Conservation (phyloP, 2,329 filamentous ascomycete genomes). For the Fusarium sororula region DNA sequence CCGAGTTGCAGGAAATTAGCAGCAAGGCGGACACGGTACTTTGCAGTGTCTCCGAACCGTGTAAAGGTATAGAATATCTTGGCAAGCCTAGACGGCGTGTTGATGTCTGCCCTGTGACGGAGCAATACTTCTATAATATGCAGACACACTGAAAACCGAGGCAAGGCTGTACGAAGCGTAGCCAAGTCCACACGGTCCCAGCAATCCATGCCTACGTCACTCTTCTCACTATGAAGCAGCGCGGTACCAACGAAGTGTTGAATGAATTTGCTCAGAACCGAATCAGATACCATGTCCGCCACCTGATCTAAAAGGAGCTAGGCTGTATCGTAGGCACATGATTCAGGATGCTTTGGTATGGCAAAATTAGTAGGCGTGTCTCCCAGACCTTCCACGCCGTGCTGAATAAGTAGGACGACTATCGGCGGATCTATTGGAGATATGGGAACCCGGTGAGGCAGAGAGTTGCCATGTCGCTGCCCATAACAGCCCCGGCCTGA, state of each 20-base stretch:
- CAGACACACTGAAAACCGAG: not conserved
- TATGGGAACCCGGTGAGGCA: fast-evolving
- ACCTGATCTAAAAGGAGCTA: fast-evolving
- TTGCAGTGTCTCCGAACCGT: not conserved
- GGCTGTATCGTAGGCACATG: fast-evolving
- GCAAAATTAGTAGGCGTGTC: too few relatives aligned
- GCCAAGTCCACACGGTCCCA: fast-evolving
- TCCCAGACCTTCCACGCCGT: fast-evolving
- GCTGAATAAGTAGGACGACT: fast-evolving
- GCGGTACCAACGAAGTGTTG: fast-evolving
- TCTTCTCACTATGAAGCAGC: not conserved
- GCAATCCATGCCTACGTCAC: too few relatives aligned
- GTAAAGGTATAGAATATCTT: not conserved
- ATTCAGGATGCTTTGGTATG: fast-evolving
- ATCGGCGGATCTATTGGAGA: fast-evolving
- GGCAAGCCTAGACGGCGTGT: fast-evolving
- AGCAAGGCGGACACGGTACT: fast-evolving
- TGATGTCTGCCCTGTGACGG: fast-evolving
- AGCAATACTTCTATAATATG: not conserved
- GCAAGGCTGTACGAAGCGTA: not conserved
- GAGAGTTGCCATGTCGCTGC: not conserved
- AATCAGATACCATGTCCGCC: too few relatives aligned
- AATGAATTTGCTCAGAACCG: not conserved
- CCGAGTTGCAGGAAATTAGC: not conserved
- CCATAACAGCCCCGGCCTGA: not conserved